Percentiles rank a stretch among this genome's conserved stretches.
Evolutionary conservation across 768 basidiomycete genomes (phyloP).

Genomic region (Leccinellum rugosiceps): DNA sequence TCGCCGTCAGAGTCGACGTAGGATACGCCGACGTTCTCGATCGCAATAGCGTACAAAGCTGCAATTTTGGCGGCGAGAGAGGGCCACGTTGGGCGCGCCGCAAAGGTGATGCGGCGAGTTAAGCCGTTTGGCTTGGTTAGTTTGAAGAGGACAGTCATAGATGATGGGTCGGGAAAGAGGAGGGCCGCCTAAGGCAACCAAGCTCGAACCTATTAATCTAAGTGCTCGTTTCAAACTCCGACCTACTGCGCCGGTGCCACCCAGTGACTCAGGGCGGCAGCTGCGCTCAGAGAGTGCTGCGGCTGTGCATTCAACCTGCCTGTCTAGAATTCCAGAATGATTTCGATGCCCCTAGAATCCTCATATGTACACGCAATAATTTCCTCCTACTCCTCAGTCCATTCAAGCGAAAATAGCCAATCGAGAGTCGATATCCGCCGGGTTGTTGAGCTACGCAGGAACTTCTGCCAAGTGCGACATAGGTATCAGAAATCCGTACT

Average conservation of each 20-base stretch:
- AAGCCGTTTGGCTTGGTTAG: conserved; percentile 52
- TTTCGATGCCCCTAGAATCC: neutral
- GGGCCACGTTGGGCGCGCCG: conserved; percentile 50
- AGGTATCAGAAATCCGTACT: conserved; percentile 20
- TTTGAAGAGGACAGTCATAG: conserved; percentile 57
- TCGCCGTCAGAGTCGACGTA: conserved; percentile 75
- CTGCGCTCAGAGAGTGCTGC: neutral
- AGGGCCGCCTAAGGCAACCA: neutral
- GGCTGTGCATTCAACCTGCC: neutral
- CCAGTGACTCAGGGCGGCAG: neutral
- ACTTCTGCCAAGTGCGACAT: conserved; percentile 2
- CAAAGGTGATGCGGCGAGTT: conserved; percentile 60
- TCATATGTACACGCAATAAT: neutral
- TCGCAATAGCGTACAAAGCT: conserved; percentile 53
- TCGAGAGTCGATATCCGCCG: conserved; percentile 60
- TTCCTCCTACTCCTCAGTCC: neutral
- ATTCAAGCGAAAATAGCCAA: conserved; percentile 68
- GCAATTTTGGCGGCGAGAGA: conserved; percentile 54
- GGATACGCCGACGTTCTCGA: conserved; percentile 58
- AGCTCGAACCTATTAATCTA: conserved; percentile 11
- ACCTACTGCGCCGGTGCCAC: conserved; percentile 31
- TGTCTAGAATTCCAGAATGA: neutral
- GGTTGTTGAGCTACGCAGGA: conserved; percentile 59
- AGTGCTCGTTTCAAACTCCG: conserved; percentile 42
- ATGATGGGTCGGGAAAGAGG: conserved; percentile 23